Conservation (phyloP, 208 protist genomes). For the Trypanosomatidae sp. region DNA sequence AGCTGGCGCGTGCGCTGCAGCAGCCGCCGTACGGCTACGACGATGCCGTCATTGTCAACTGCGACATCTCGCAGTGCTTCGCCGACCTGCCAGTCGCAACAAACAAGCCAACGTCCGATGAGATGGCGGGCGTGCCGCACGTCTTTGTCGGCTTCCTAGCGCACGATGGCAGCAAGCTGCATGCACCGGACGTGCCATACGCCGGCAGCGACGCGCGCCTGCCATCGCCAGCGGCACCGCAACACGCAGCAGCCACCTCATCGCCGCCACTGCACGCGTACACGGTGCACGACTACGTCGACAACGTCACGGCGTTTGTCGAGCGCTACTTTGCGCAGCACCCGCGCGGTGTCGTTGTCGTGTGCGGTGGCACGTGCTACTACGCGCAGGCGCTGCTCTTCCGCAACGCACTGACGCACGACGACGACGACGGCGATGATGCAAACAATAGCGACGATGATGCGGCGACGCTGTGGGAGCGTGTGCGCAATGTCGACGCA, state of each 20-base stretch:
- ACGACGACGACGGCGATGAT: slow-evolving; percentile 2
- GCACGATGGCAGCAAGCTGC: slow-evolving; percentile 10
- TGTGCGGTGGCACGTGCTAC: slow-evolving; percentile 77
- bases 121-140: slow-evolving; percentile 52
- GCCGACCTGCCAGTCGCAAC: slow-evolving; percentile 69
- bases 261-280: too few relatives aligned
- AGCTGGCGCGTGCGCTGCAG: slow-evolving; percentile 41
- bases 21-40: slow-evolving; percentile 11
- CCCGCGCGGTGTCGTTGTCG: slow-evolving; percentile 27
- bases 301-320: slow-evolving; percentile 32
- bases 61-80: slow-evolving; percentile 87
- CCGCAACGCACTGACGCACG: slow-evolving; percentile 21
- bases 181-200: slow-evolving; percentile 9
- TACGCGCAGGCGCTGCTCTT: slow-evolving; percentile 67
- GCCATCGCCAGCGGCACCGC: too few relatives aligned
- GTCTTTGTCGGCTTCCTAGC: slow-evolving; percentile 61
- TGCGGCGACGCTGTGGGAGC: slow-evolving; percentile 18
- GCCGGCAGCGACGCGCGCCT: slow-evolving; percentile 5
- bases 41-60: slow-evolving; percentile 72
- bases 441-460: not conserved
- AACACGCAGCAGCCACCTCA: too few relatives aligned
- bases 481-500: slow-evolving; percentile 53
- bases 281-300: slow-evolving; percentile 39
- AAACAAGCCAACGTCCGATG: slow-evolving; percentile 59
- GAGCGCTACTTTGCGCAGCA: slow-evolving; percentile 20